Base-by-base conservation (phyloP, 2,329 filamentous ascomycete genomes). In the Aspergillus persii region DNA sequence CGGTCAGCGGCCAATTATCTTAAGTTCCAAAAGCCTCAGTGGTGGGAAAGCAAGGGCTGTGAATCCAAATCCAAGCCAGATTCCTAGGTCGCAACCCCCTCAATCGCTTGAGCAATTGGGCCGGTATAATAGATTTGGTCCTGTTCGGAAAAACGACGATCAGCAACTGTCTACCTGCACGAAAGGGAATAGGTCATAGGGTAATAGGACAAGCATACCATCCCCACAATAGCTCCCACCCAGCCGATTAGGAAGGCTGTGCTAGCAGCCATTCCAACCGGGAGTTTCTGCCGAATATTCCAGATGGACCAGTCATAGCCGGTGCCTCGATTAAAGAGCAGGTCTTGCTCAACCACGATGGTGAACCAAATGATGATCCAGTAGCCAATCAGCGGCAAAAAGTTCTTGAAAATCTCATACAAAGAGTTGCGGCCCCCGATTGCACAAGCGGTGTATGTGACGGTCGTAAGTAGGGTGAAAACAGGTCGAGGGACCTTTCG, bases 321-420 rank as follows among this genome's bases (percentile, higher is more conserved):
- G 47, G 61, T 67, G n/a, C 65, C 61, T 29, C 74, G 67, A 23
- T 74, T 72, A 67, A 81, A 81, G 5, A 81, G 62, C 15, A 78
- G 11, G 48, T 80, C 73, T 61, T 81, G 76, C 58, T 79, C 71
- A 2, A 79, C 50, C 5, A 76, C 68, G 48, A 81, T 77, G 39
- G 73, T 71, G 52, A 80, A 64, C 71, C 74, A 80, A 41, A 77
- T 76, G 23, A 73, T 68, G 8, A 77, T 66, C 79, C 79, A 81
- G 61, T 81, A 81, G 4, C 77, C 76, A 63, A 81, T 80, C 18
- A 81, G 61, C 7, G 78, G 76, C 15, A 81, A 67, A 57, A 81
- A 79, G 57, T 77, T 75, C 54, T 77, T 70, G 61, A 80, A 79
- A 47, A 81, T 75, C 33, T 75, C 69, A 61, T 77, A 80, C 1